Conservation (phyloP, 352 stramenopile genomes). For the Phytophthora lateralis region DNA sequence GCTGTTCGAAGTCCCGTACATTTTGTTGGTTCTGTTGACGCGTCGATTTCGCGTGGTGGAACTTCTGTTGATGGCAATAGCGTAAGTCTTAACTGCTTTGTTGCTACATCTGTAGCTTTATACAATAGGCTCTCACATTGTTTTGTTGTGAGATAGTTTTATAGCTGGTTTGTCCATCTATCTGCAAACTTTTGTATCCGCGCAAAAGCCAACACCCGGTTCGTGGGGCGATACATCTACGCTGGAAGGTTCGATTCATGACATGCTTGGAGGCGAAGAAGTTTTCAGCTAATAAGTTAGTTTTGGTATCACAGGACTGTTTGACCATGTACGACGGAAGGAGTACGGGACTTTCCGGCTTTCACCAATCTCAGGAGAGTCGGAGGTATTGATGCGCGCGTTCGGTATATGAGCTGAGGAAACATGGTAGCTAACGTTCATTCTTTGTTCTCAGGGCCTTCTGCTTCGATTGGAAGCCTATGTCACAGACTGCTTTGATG, state of each 20-base stretch:
- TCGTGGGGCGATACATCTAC: constrained; percentile 92
- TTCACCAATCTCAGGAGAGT: constrained; percentile 63
- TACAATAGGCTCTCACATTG: not conserved
- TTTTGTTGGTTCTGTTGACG: constrained; percentile 57
- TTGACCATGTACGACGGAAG: constrained; percentile 72
- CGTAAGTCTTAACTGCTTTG: constrained; percentile 24
- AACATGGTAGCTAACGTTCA: constrained; percentile 1
- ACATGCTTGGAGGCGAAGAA: not conserved
- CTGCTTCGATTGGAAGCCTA: constrained; percentile 35
- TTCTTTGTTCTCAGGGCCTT: constrained; percentile 22
- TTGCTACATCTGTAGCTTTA: not conserved
- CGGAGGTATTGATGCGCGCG: constrained; percentile 34
- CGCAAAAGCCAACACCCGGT: constrained; percentile 46
- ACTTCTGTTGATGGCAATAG: constrained; percentile 24
- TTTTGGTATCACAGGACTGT: constrained; percentile 26
- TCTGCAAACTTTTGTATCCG: constrained; percentile 34
- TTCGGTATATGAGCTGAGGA: not conserved
- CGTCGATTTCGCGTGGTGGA: constrained; percentile 23
- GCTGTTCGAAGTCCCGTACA: constrained; percentile 87
- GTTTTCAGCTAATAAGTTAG: not conserved
- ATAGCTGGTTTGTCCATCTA: constrained; percentile 41
- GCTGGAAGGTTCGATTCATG: constrained; percentile 44
- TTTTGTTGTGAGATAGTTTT: constrained; percentile 30
- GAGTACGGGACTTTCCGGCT: constrained; percentile 94
- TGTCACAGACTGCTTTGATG: constrained; percentile 26